Percentiles rank a stretch among this genome's conserved stretches.
phyloP scores from a whole-genome alignment of 2,329 filamentous ascomycete genomes.

The Leptographium galeiforme region DNA sequence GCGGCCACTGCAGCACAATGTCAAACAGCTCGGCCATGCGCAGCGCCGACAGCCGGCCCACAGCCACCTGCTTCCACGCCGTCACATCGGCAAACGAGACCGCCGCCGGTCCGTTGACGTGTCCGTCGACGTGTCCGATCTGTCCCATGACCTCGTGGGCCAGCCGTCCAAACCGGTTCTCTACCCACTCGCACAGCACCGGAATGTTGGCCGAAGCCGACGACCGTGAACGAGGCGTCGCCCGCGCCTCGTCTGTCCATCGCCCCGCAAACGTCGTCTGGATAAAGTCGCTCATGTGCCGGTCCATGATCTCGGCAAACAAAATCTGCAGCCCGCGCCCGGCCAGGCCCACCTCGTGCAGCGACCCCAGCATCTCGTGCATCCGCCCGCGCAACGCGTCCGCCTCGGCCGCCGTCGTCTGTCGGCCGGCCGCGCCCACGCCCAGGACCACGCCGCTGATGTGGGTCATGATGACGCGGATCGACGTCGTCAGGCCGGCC shows the following conservation, averaged over 20 bases:
- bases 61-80: conserved; percentile 57
- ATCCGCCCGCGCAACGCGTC: conserved; percentile 33
- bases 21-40: conserved; percentile 64
- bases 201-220: conserved; percentile 30
- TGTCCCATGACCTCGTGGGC: conserved; percentile 44
- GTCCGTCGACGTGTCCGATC: conserved; percentile 13
- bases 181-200: conserved; percentile 53
- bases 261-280: conserved; percentile 46
- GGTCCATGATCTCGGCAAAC: conserved; percentile 59
- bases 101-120: conserved; percentile 16
- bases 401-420: conserved; percentile 15
- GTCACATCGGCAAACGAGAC: conserved; percentile 44
- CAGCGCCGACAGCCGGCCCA: conserved; percentile 53
- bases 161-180: conserved; percentile 51
- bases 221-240: neutral
- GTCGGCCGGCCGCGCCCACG: conserved; percentile 14
- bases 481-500: conserved; percentile 35
- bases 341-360: conserved; percentile 53
- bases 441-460: conserved; percentile 38
- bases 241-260: conserved; percentile 29
- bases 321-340: conserved; percentile 57
- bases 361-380: conserved; percentile 40
- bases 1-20: conserved; percentile 64
- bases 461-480: conserved; percentile 40
- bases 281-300: conserved; percentile 50